Evolutionary conservation across 768 basidiomycete species (phyloP).

Genomic region (Sporobolomyces phaffii): DNA sequence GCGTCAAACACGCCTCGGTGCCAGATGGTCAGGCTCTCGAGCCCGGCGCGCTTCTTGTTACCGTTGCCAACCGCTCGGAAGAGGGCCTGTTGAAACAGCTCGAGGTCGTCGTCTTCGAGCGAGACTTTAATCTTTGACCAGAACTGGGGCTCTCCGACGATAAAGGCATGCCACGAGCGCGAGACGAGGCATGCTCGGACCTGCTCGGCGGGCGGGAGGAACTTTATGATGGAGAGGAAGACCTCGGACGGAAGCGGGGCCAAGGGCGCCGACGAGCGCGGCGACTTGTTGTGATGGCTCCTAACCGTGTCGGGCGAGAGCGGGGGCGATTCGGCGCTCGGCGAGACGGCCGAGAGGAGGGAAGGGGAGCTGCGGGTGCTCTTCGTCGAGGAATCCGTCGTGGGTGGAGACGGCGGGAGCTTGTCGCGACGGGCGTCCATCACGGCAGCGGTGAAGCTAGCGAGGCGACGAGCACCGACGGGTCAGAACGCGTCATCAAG

Average conservation of each 20-base stretch:
- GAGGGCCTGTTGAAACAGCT: neutral
- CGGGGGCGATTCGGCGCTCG: slow-evolving; percentile 13
- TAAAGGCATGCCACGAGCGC: slow-evolving; percentile 7
- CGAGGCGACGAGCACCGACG: neutral
- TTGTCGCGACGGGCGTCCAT: neutral
- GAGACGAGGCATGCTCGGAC: slow-evolving; percentile 15
- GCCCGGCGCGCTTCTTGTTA: slow-evolving; percentile 5
- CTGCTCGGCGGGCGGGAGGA: neutral
- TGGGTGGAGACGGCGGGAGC: slow-evolving; percentile 26
- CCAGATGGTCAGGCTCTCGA: neutral
- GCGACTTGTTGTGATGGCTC: neutral
- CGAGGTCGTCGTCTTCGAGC: neutral
- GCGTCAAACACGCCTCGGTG: neutral
- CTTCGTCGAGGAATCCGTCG: slow-evolving; percentile 17
- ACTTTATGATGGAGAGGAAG: slow-evolving; percentile 21
- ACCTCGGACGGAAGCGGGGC: slow-evolving; percentile 29
- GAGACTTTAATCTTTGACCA: neutral
- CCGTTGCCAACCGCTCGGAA: slow-evolving; percentile 5
- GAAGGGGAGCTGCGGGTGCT: slow-evolving; percentile 16
- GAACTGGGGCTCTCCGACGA: slow-evolving; percentile 24
- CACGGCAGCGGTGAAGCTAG: no score
- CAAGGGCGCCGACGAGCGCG: slow-evolving; percentile 3
- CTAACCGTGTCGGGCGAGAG: slow-evolving; percentile 1
- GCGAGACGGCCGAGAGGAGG: neutral
- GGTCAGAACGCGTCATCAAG: slow-evolving; percentile 16